These are phyloP conservation scores for Fusarium illudens DNA, from an alignment of 2,329 filamentous ascomycete species.

Conservation along the genomic window DNA sequence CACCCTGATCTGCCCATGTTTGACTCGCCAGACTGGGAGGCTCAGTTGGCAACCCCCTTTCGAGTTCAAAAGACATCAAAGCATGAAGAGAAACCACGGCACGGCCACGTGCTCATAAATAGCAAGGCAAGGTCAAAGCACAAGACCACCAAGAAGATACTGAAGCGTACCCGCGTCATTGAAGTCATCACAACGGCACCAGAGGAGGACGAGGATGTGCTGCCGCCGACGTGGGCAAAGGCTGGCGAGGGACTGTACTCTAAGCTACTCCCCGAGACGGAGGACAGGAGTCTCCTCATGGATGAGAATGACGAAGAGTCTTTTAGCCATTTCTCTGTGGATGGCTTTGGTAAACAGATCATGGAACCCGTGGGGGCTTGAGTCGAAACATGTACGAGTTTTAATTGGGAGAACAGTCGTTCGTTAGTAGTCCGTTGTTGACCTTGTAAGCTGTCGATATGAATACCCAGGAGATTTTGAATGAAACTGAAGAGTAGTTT, in stretches of 20 bases:
- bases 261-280: slow-evolving; percentile 48
- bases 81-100: slow-evolving; percentile 39
- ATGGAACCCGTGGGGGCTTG: slow-evolving; percentile 43
- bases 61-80: slow-evolving; percentile 21
- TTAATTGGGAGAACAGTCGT: neutral
- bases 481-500: neutral
- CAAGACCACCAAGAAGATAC: slow-evolving; percentile 46
- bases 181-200: slow-evolving; percentile 41
- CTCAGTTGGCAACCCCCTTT: slow-evolving; percentile 24
- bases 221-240: slow-evolving; percentile 53
- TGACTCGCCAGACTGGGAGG: slow-evolving; percentile 52
- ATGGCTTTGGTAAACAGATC: slow-evolving; percentile 49
- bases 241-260: slow-evolving; percentile 53
- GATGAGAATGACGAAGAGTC: slow-evolving; percentile 54
- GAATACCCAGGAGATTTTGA: slow-evolving; percentile 17
- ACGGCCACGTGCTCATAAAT: slow-evolving; percentile 43
- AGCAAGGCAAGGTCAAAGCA: slow-evolving; percentile 44
- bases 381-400: slow-evolving; percentile 1
- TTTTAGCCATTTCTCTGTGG: slow-evolving; percentile 56
- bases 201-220: slow-evolving; percentile 45
- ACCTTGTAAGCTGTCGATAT: neutral
- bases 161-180: slow-evolving; percentile 43
- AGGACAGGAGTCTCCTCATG: slow-evolving; percentile 48
- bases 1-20: slow-evolving; percentile 56
- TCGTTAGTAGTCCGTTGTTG: neutral